A percentile compares a stretch with the other conserved stretches of the same genome.
Conservation (phyloP, 352 stramenopile species). For the Phytophthora tubulina region DNA sequence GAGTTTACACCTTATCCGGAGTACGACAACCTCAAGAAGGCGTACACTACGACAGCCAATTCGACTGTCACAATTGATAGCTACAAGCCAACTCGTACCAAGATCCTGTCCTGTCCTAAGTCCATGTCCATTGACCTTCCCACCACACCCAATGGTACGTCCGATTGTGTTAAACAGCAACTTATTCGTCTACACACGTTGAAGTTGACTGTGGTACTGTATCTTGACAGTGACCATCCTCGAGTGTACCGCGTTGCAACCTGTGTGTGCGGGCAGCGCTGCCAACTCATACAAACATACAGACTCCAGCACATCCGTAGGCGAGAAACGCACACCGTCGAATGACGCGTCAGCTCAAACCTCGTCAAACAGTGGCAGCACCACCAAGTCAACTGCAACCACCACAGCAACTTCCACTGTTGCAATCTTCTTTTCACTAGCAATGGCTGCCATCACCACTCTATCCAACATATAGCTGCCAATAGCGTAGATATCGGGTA, state of each 20-base stretch:
- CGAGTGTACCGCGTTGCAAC: conserved; percentile 58
- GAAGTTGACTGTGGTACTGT: conserved; percentile 3
- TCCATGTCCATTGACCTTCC: conserved; percentile 47
- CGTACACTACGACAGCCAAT: conserved; percentile 75
- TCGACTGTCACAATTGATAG: conserved; percentile 56
- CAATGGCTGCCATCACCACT: not conserved
- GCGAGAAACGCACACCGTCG: conserved; percentile 42
- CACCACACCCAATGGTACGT: conserved; percentile 47
- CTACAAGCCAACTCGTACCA: conserved; percentile 48
- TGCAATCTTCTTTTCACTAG: not conserved
- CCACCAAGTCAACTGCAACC: conserved; percentile 15
- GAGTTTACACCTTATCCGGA: conserved; percentile 78
- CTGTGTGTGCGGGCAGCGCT: conserved; percentile 61
- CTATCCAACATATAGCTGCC: not conserved
- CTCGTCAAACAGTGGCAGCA: conserved; percentile 22
- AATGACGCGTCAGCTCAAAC: conserved; percentile 24
- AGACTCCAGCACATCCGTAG: conserved; percentile 29
- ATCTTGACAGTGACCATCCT: conserved; percentile 48
- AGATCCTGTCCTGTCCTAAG: conserved; percentile 55
- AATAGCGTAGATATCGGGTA: not conserved
- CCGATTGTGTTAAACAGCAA: not conserved
- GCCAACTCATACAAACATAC: conserved; percentile 65
- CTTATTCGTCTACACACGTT: conserved; percentile 20
- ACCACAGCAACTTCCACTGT: not conserved
- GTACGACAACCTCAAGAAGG: conserved; percentile 74